Conservation (phyloP, 2,329 filamentous ascomycete species). For the Moelleriella libera region DNA sequence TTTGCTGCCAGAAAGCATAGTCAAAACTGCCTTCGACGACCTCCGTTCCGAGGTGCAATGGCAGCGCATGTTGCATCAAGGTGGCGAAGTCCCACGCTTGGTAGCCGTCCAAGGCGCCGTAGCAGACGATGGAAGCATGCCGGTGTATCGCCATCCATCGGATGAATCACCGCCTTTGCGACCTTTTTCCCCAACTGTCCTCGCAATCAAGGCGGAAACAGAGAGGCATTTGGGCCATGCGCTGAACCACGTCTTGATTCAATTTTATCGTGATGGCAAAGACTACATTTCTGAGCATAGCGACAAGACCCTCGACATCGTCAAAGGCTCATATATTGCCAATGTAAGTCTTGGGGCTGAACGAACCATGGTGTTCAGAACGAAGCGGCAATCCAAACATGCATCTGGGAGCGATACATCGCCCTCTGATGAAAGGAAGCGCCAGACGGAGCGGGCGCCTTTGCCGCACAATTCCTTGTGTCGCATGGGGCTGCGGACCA, state of each 20-base stretch:
- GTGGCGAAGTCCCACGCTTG: constrained; percentile 79
- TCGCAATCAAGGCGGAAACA: constrained; percentile 50
- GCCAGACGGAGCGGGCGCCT: constrained; percentile 50
- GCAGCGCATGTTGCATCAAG: constrained; percentile 86
- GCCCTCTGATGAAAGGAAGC: constrained; percentile 16
- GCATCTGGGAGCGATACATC: constrained; percentile 2
- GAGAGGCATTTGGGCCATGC: constrained; percentile 63
- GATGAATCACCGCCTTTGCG: constrained; percentile 72
- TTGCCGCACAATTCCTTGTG: constrained; percentile 86
- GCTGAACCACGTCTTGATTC: constrained; percentile 85
- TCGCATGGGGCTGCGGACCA: constrained; percentile 66
- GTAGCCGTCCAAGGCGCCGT: constrained; percentile 78
- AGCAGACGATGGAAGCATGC: constrained; percentile 55
- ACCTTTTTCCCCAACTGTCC: constrained; percentile 61
- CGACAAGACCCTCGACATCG: constrained; percentile 91
- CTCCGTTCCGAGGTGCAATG: constrained; percentile 67
- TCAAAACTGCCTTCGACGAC: constrained; percentile 50
- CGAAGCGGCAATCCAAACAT: constrained; percentile 48
- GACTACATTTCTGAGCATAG: constrained; percentile 96
- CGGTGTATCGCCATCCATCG: constrained; percentile 87
- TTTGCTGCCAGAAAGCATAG: constrained; percentile 45
- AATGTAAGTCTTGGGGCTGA: constrained; percentile 91
- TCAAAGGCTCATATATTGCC: constrained; percentile 65
- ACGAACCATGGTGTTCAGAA: constrained; percentile 78
- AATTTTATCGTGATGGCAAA: constrained; percentile 75